phyloP scores from a whole-genome alignment of 768 basidiomycete species.

The Pleurotus cornucopiae region DNA sequence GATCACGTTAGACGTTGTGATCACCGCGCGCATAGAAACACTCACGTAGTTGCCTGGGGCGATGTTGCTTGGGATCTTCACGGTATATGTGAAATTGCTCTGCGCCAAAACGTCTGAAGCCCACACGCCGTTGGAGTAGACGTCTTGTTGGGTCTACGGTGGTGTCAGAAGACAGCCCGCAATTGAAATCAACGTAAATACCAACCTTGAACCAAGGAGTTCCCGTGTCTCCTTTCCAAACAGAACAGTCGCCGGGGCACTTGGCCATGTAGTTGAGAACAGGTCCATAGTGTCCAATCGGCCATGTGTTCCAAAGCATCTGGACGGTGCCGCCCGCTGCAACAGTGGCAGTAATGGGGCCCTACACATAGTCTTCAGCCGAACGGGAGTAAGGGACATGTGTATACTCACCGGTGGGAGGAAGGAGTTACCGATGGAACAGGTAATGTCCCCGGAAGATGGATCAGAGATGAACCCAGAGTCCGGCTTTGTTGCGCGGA shows the following conservation, averaged over 20 bases:
- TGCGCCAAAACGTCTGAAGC: slow-evolving; percentile 32
- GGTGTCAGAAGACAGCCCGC: background rate
- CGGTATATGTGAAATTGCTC: slow-evolving; percentile 27
- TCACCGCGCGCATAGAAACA: background rate
- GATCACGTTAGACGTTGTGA: background rate
- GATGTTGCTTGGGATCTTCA: slow-evolving; percentile 34
- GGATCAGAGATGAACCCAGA: slow-evolving; percentile 29
- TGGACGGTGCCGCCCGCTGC: slow-evolving; percentile 30
- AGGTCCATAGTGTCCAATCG: slow-evolving; percentile 33
- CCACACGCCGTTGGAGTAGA: slow-evolving; percentile 30
- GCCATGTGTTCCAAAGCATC: slow-evolving; percentile 36
- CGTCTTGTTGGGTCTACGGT: slow-evolving; percentile 30
- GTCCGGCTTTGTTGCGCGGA: slow-evolving; percentile 30
- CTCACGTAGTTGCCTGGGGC: slow-evolving; percentile 31
- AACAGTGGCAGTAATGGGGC: slow-evolving; percentile 29
- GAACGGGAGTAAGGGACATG: background rate
- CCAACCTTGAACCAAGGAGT: slow-evolving; percentile 35
- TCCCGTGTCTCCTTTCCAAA: slow-evolving; percentile 30
- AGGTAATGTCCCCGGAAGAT: slow-evolving; percentile 29
- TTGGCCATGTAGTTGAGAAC: slow-evolving; percentile 36
- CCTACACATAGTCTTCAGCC: slow-evolving; percentile 15
- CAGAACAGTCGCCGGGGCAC: slow-evolving; percentile 30
- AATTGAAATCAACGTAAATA: background rate
- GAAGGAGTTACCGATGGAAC: slow-evolving; percentile 32
- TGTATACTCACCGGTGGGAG: slow-evolving; percentile 24